Evolutionary conservation across 164 flowering plant genomes (phyloP).

Genomic region (Akebia trifoliata): DNA sequence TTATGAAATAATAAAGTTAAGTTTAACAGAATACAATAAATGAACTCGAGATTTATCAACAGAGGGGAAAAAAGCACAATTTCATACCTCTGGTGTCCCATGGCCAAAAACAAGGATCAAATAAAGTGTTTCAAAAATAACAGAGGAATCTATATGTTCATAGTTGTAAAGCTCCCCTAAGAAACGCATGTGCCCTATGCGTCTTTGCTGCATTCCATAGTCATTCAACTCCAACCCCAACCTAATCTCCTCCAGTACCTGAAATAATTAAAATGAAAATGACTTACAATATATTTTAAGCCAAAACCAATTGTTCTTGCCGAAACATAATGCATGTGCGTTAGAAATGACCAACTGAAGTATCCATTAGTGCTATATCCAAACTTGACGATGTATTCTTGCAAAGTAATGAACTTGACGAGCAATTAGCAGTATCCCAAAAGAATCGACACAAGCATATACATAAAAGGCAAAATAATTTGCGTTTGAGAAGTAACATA

Average conservation of each 20-base stretch:
- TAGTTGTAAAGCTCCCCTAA: constrained; percentile 97
- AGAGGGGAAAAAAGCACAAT: not conserved
- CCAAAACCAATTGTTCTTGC: not conserved
- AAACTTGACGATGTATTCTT: not conserved
- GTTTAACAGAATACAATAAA: not conserved
- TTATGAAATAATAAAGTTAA: not conserved
- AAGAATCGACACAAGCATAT: not conserved
- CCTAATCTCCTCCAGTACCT: constrained; percentile 95
- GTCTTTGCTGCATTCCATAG: constrained; percentile 88
- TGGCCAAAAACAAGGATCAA: constrained; percentile 85
- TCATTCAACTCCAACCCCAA: constrained; percentile 87
- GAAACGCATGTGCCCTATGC: constrained; percentile 89
- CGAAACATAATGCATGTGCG: not conserved
- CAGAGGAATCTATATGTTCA: constrained; percentile 91
- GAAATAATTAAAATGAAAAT: constrained; percentile 12
- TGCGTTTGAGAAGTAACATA: not conserved
- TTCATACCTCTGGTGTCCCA: constrained; percentile 80
- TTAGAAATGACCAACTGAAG: not conserved
- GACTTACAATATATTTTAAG: not conserved
- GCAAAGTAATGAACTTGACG: not conserved
- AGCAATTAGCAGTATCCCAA: not conserved
- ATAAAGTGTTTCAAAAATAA: constrained; percentile 89
- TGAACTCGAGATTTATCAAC: not conserved
- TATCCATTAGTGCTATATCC: not conserved
- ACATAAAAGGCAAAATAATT: not conserved